phyloP scores from a whole-genome alignment of 2,329 filamentous ascomycete genomes.

The Alternaria burnsii region DNA sequence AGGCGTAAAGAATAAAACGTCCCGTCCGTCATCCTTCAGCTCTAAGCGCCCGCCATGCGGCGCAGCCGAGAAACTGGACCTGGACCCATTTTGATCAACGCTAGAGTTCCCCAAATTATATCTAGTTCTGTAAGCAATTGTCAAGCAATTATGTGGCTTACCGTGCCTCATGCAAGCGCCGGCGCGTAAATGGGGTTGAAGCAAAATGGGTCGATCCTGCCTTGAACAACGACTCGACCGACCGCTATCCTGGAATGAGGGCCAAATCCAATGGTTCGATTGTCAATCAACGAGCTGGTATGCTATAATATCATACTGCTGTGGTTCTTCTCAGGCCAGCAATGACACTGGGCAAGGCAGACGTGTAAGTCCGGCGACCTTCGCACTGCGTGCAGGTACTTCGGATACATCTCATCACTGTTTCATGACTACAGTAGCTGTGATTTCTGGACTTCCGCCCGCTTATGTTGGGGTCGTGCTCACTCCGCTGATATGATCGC shows the following conservation, averaged over 20 bases:
- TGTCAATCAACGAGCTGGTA: constrained; percentile 1
- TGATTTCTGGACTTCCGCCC: constrained; percentile 3
- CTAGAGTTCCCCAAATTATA: constrained; percentile 1
- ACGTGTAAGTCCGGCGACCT: not conserved
- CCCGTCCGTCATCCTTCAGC: constrained; percentile 13
- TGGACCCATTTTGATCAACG: constrained; percentile 7
- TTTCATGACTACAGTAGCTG: constrained; percentile 1
- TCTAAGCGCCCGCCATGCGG: constrained; percentile 17
- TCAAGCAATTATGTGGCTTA: constrained; percentile 8
- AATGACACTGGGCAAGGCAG: constrained; percentile 7
- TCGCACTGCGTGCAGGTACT: not conserved
- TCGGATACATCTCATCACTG: not conserved
- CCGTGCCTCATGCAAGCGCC: constrained; percentile 15
- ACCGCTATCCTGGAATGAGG: constrained; percentile 14
- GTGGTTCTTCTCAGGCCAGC: constrained; percentile 9
- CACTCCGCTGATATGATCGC: not conserved
- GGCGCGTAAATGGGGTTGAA: constrained; percentile 14
- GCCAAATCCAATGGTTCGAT: constrained; percentile 14
- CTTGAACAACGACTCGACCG: constrained; percentile 10
- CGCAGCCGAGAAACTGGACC: constrained; percentile 6
- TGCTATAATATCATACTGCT: constrained; percentile 7
- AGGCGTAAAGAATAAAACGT: constrained; percentile 11
- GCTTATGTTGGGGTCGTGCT: not conserved
- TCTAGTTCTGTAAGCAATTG: constrained; percentile 1
- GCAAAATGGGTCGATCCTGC: constrained; percentile 13